phyloP scores from a whole-genome alignment of 2,329 filamentous ascomycete species.

The Talaromyces sp. region DNA sequence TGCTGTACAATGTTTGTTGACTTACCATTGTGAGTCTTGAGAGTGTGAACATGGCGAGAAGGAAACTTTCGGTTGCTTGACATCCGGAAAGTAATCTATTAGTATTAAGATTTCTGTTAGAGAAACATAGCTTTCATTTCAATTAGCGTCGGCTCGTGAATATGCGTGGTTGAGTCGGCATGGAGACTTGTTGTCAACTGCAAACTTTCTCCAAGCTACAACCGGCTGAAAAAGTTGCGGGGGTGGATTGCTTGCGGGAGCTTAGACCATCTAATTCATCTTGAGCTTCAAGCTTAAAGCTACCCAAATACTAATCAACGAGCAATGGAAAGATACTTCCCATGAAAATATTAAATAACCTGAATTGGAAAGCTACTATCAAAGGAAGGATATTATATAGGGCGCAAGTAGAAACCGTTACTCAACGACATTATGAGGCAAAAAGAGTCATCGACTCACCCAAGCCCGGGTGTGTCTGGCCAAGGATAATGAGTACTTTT shows the following conservation, averaged over 20 bases:
- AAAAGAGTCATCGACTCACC: constrained; percentile 33
- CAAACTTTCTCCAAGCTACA: not conserved
- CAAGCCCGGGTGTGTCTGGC: constrained; percentile 14
- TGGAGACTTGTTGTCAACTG: not conserved
- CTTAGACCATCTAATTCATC: constrained; percentile 7
- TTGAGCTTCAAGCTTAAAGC: not conserved
- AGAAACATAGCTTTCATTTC: not conserved
- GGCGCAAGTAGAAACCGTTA: constrained; percentile 38
- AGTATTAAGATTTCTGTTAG: not conserved
- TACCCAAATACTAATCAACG: not conserved
- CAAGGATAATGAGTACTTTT: constrained; percentile 27
- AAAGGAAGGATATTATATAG: constrained; percentile 45
- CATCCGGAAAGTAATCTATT: constrained; percentile 25
- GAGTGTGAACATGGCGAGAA: constrained; percentile 41
- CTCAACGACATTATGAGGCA: constrained; percentile 39
- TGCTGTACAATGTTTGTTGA: not conserved
- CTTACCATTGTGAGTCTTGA: constrained; percentile 47
- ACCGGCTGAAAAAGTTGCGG: constrained; percentile 6
- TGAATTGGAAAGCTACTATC: constrained; percentile 42
- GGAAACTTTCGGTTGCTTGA: constrained; percentile 37
- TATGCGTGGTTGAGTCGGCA: not conserved
- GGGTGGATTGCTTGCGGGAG: constrained; percentile 3
- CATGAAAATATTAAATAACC: constrained; percentile 31
- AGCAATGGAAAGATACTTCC: not conserved
- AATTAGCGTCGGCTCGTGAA: not conserved